Conservation (phyloP, 1,139 yeast genomes). For the Maudiozyma humilis region DNA sequence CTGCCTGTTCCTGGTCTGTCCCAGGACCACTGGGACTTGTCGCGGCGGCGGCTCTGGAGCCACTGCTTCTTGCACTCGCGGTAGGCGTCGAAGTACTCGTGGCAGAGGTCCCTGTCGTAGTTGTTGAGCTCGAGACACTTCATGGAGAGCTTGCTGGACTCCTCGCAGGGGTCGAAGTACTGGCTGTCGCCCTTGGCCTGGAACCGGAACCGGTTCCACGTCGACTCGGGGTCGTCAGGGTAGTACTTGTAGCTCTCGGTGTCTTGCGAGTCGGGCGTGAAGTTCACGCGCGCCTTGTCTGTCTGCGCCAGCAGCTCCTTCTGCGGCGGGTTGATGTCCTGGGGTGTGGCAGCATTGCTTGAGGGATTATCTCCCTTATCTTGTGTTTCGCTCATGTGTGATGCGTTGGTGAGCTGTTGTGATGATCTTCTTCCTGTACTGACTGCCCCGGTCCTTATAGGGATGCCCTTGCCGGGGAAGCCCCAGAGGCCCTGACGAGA, state of each 20-base stretch:
- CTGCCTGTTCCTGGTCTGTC: neutral
- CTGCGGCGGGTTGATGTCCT: neutral
- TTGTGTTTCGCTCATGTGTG: neutral
- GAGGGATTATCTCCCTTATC: neutral
- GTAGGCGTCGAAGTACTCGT: slow-evolving; percentile 84
- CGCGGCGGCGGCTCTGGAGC: slow-evolving; percentile 36
- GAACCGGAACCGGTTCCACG: slow-evolving; percentile 31
- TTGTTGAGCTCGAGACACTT: slow-evolving; percentile 69
- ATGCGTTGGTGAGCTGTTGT: too few relatives aligned
- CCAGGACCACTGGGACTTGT: slow-evolving; percentile 28
- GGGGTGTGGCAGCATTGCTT: neutral
- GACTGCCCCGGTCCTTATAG: too few relatives aligned
- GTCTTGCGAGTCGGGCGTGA: slow-evolving; percentile 21
- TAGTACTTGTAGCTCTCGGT: slow-evolving; percentile 44
- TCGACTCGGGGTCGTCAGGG: slow-evolving; percentile 58
- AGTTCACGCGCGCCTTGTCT: slow-evolving; percentile 21
- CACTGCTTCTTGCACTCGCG: slow-evolving; percentile 87
- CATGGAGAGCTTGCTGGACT: slow-evolving; percentile 78
- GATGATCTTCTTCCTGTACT: too few relatives aligned
- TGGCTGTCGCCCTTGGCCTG: slow-evolving; percentile 63
- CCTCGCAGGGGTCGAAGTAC: slow-evolving; percentile 88
- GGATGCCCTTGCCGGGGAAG: too few relatives aligned
- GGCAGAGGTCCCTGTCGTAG: slow-evolving; percentile 69
- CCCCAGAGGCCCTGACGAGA: too few relatives aligned
- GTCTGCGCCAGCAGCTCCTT: slow-evolving; percentile 4